A percentile compares a stretch with the other conserved stretches of the same genome.
phyloP scores from a whole-genome alignment of 768 basidiomycete genomes.

The Boletus huronensis region DNA sequence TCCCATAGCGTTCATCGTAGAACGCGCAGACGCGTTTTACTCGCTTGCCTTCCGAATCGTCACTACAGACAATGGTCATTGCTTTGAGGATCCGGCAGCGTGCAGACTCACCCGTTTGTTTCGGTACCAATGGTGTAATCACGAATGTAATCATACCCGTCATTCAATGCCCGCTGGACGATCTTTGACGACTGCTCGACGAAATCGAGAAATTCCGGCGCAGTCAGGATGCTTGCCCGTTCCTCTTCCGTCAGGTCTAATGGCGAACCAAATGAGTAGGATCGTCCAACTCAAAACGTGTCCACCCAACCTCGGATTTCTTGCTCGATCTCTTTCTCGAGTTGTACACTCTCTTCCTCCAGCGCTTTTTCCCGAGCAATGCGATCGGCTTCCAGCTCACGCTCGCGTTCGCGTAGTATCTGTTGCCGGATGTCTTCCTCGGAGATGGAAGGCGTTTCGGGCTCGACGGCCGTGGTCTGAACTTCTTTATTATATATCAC shows the following conservation, averaged over 20 bases:
- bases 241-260: constrained; percentile 88
- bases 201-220: constrained; percentile 90
- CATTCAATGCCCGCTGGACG: constrained; percentile 90
- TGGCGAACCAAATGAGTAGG: constrained; percentile 2
- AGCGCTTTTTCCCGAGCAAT: constrained; percentile 70
- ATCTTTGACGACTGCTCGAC: constrained; percentile 94
- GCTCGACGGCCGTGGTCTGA: constrained; percentile 68
- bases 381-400: constrained; percentile 68
- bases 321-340: constrained; percentile 83
- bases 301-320: constrained; percentile 68
- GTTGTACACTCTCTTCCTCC: constrained; percentile 77
- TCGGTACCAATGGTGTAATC: constrained; percentile 94
- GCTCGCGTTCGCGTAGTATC: constrained; percentile 55
- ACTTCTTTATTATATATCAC: constrained; percentile 84
- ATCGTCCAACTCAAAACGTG: background rate
- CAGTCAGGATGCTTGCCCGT: constrained; percentile 72
- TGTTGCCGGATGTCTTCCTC: constrained; percentile 78
- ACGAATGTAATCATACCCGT: constrained; percentile 93
- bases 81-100: background rate
- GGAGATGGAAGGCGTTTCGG: constrained; percentile 44
- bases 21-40: constrained; percentile 95
- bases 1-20: constrained; percentile 85
- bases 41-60: constrained; percentile 85
- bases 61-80: constrained; percentile 43
- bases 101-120: constrained; percentile 64